A percentile compares a stretch with the other conserved stretches of the same genome.
phyloP scores from a whole-genome alignment of 2,329 filamentous ascomycete species.

The Cytospora paraplurivora region DNA sequence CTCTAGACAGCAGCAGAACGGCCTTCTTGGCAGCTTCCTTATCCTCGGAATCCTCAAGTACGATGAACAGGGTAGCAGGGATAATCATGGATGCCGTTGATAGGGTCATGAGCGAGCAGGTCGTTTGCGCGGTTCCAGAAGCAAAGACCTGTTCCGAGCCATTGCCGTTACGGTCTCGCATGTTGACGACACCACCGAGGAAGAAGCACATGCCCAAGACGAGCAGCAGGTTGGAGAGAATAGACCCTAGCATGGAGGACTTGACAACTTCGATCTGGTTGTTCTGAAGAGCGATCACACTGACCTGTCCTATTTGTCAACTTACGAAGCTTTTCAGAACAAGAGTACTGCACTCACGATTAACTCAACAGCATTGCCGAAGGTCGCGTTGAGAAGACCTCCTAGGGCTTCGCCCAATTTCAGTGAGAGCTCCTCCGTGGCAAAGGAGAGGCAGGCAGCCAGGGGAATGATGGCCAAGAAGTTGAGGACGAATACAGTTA shows the following conservation, averaged over 20 bases:
- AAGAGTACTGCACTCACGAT: conserved; percentile 56
- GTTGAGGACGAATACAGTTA: conserved; percentile 73
- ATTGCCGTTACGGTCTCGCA: conserved; percentile 55
- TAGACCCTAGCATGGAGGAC: conserved; percentile 94
- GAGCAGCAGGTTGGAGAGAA: conserved; percentile 90
- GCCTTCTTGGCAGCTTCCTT: conserved; percentile 46
- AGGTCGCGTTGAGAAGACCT: conserved; percentile 74
- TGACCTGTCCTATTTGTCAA: conserved; percentile 61
- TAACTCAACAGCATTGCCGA: conserved; percentile 75
- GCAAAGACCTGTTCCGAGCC: conserved; percentile 73
- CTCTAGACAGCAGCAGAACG: conserved; percentile 72
- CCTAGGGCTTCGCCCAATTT: conserved; percentile 75
- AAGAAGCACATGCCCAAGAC: conserved; percentile 83
- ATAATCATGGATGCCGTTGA: conserved; percentile 78
- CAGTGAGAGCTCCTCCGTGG: conserved; percentile 74
- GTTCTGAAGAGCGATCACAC: conserved; percentile 83
- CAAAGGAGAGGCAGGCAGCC: conserved; percentile 73
- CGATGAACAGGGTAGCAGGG: conserved; percentile 57
- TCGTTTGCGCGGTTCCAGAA: conserved; percentile 76
- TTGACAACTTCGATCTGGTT: conserved; percentile 95
- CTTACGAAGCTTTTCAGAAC: conserved; percentile 23
- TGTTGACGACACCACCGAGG: conserved; percentile 69
- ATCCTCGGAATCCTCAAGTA: conserved; percentile 37
- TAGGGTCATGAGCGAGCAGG: conserved; percentile 72
- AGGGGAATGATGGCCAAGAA: conserved; percentile 80